Conservation (phyloP, 2,329 filamentous ascomycete species). For the Ophiostoma sp. region DNA sequence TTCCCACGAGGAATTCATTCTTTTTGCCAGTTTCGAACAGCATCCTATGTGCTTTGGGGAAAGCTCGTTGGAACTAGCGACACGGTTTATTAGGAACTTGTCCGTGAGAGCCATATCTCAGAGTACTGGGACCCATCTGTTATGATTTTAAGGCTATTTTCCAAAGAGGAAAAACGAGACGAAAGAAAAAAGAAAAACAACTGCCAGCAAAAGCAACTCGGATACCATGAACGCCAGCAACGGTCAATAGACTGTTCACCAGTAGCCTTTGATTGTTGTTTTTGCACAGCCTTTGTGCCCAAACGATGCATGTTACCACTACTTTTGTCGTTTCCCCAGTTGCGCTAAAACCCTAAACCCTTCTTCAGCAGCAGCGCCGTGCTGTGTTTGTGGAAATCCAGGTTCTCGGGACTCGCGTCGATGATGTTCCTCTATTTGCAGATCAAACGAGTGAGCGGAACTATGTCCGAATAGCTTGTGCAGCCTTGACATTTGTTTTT, state of each 20-base stretch:
- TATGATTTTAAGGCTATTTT: not conserved
- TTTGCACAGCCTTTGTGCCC: not conserved
- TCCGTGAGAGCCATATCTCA: not conserved
- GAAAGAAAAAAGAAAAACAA: not conserved
- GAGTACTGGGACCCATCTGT: not conserved
- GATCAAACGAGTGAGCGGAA: slow-evolving; percentile 10
- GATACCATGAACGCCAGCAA: not conserved
- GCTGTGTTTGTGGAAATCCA: not conserved
- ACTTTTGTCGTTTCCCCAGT: not conserved
- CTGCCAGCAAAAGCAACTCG: not conserved
- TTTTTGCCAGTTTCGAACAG: not conserved
- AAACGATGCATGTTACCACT: not conserved
- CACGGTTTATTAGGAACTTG: not conserved
- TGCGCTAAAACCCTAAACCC: not conserved
- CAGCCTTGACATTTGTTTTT: not conserved
- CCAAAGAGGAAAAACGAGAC: not conserved
- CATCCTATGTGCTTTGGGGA: not conserved
- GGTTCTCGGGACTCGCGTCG: not conserved
- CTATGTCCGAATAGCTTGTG: not conserved
- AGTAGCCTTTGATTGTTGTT: not conserved
- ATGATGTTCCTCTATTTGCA: not conserved
- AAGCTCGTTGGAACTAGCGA: not conserved
- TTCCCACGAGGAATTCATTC: not conserved
- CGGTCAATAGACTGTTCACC: not conserved
- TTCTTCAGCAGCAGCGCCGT: not conserved